Base-by-base conservation (phyloP, 768 basidiomycete genomes). In the Lactarius akahatsu region DNA sequence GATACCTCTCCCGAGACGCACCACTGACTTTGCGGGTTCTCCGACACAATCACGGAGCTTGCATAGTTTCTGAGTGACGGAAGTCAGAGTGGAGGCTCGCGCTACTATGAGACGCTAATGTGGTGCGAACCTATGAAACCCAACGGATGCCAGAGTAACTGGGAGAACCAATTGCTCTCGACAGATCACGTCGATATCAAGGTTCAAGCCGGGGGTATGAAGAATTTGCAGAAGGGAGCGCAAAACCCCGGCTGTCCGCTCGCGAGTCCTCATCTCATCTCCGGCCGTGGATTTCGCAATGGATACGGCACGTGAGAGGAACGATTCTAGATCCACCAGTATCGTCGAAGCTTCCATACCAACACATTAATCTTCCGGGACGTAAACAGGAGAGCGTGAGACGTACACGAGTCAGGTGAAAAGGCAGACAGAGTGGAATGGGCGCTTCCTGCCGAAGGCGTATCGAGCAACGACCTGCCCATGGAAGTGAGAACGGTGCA, bases 161-260 rank as follows among this genome's bases (percentile, higher is more conserved):
- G 67, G 59, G 6, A 88, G 78, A 0, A 81, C 83, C 11, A 96
- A 78, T 59, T 83, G 85, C 4, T 80, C 79, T 50, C 77, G 77
- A 70, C 90, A 91, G 4, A 92, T 81, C 3, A 80, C 78, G 69
- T 96, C 94, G 26, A 92, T 87, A 47, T 85, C 88, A 0, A 77
- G 72, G 69, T 87, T 89, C 26, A 96, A 71, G 3, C 89, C 89
- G 36, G 85, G 87, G 0, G 91, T 89, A 41, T 94, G 73, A 16
- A 93, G 73, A 0, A 80, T 75, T 3, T 89, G 87, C 4, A 96
- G 77, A 0, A 94, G 71, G 1, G 81, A 75, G 20, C 85, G 84
- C 3, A 93, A 80, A 18, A 82, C 79, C 1, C 82, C 81, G 34
- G 88, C 79, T 1, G 83, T 83, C 16, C 76, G 57, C 76, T 67